Base-by-base conservation (phyloP, 805 yeast genomes). In the Myxozyma lipomycoides region DNA sequence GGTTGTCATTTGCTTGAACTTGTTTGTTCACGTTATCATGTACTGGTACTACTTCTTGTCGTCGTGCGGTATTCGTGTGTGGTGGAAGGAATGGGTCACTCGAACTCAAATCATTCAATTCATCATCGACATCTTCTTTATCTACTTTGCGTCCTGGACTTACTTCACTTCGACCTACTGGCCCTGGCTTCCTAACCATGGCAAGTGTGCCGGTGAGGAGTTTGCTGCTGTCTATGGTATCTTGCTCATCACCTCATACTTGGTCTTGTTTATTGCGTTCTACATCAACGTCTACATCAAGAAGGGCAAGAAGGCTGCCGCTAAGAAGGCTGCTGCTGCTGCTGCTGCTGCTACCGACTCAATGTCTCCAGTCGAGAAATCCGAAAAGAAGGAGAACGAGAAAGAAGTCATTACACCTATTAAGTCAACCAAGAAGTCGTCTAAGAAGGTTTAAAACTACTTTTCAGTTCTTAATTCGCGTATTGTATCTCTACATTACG, bases 41-140 rank as follows among this genome's bases (percentile, higher is more conserved):
- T 91, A 91, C 79, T 91, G 89, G 85, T 91, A 91, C 79, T 91
- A 93, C 75, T 89, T 90, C 76, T 76, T 91, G 63, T 78, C 93
- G 46, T 86, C 97, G 19, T 79, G 95, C 67, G 96, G 96, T 51
- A 86, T 90, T 66, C 83, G 87, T 64, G 96, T 91, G 48, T 90
- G 97, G 97, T 91, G 98, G 98, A 91, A 93, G 74, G 95, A 90
- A 75, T 91, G 96, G 96, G 96, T 91, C 61, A 91, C 98, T 49
- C 79, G 95, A 60, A 83, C 87, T 76, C 98, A 91, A 76, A 91
- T 91, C 72, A 74, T 86, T 64, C 98, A 91, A 74, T 91, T 91
- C 67, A 73, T 91, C 61, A 76, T 91, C 65, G 98, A 91, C 70
- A 78, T 91, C 66, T 81, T 77, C 39, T 90, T 91, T 68, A 95